These are phyloP conservation scores for Collybia sordida DNA, from an alignment of 768 basidiomycete species.

Conservation along the genomic window DNA sequence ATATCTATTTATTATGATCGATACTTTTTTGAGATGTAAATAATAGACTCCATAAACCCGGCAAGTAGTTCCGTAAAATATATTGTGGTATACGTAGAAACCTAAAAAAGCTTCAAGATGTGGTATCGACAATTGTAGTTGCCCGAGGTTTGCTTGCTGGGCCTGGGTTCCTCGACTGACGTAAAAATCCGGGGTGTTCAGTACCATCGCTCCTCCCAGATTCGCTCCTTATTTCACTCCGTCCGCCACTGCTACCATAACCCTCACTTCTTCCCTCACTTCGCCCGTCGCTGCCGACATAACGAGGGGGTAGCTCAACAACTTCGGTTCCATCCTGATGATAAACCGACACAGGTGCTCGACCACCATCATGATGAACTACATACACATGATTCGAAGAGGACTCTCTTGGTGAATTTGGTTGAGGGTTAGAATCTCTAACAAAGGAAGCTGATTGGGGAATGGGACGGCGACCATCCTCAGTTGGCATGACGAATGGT, in stretches of 20 bases:
- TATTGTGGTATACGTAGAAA: too few relatives aligned
- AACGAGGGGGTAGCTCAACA: constrained; percentile 60
- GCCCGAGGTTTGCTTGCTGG: constrained; percentile 22
- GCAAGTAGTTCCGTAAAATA: too few relatives aligned
- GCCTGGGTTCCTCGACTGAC: constrained; percentile 10
- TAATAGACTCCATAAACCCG: too few relatives aligned
- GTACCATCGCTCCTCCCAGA: too few relatives aligned
- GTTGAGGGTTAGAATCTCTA: not conserved
- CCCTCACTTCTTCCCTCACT: constrained; percentile 3
- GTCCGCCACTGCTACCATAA: constrained; percentile 14
- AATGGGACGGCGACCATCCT: constrained; percentile 25
- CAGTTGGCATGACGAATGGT: constrained; percentile 39
- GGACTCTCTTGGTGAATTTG: not conserved
- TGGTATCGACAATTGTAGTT: not conserved
- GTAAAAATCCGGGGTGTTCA: constrained; percentile 10
- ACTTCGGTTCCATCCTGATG: constrained; percentile 54
- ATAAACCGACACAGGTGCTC: constrained; percentile 57
- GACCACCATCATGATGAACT: constrained; percentile 60
- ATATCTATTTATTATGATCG: too few relatives aligned
- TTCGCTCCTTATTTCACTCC: not conserved
- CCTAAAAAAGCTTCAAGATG: not conserved
- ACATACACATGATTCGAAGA: constrained; percentile 44
- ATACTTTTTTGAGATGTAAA: too few relatives aligned
- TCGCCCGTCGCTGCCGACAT: constrained; percentile 21
- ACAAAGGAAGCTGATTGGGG: not conserved